Base-by-base conservation (phyloP, 768 basidiomycete genomes). In the Roridomyces roridus region DNA sequence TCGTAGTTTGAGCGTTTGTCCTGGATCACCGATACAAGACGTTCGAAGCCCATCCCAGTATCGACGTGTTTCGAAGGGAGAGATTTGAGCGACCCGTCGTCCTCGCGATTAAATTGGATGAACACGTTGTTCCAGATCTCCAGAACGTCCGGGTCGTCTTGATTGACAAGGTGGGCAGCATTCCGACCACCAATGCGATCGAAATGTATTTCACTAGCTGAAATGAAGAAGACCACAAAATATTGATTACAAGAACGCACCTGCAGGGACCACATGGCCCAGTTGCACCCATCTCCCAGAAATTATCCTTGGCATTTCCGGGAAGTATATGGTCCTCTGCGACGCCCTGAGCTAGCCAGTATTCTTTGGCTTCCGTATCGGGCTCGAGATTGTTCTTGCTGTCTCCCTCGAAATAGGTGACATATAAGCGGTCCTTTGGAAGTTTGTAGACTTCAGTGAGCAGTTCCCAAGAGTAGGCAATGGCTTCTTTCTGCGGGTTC, bases 121-220 rank as follows among this genome's bases (percentile, higher is more conserved):
- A 98, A 99, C 53, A 99, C 97, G 70, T 97, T 98, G 79, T 99
- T 99, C 97, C 97, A 99, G 64, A 99, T 96, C 74, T 96, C 94
- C 55, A 99, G 83, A 8, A 99, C 97, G 60, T 96, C 88, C 2
- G 97, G 95, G 68, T 98, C 97, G 70, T 99, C 97, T 65, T 88
- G 82, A 72, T 99, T 98, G 63, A 99, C 97, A 43, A 97, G 86
- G 65, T 88, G 80, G 6, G 95, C 85, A 47, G 95, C 96, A 68
- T 98, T 94, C 46, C 97, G 85, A n/a, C 91, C 92, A n/a, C 97
- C 97, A 60, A 98, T 92, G 39, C 95, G 90, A 73, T 99, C 97
- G 68, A 85, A 96, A 74, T 99, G 97, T 59, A 99, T 90, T 74
- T 99, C 97, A 65, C 94, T 94, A 67, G 1, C 31, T 34, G 42